A percentile compares a stretch with the other conserved stretches of the same genome.
Conservation (phyloP, 192 early-diverging fungal genomes). For the Coemansia sp. region DNA sequence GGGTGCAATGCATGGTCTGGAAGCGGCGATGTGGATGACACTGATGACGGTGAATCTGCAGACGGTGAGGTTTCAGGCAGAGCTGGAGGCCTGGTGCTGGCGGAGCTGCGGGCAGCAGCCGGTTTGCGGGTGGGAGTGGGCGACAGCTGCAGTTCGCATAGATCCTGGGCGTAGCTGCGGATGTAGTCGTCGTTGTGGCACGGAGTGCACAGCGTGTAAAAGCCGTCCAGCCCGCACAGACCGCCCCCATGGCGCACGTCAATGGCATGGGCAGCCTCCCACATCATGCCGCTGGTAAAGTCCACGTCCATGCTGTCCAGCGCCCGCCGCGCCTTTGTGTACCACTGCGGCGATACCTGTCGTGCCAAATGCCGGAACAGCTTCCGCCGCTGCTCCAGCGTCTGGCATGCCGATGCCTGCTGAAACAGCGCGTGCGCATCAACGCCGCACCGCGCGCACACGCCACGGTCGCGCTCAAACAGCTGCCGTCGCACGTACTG, state of each 20-base stretch:
- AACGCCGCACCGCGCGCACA: constrained; percentile 35
- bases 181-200: constrained; percentile 40
- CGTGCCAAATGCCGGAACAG: constrained; percentile 26
- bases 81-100: neutral
- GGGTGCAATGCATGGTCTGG: neutral
- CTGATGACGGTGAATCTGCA: neutral
- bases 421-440: constrained; percentile 36
- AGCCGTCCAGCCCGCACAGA: constrained; percentile 45
- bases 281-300: constrained; percentile 49
- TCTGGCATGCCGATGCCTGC: constrained; percentile 14
- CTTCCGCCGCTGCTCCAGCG: constrained; percentile 16
- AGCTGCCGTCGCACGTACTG: constrained; percentile 48
- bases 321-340: constrained; percentile 22
- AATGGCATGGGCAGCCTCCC: constrained; percentile 49
- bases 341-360: constrained; percentile 29
- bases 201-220: constrained; percentile 47
- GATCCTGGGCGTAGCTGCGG: constrained; percentile 32
- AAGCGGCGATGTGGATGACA: constrained; percentile 8
- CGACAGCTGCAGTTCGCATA: constrained; percentile 19
- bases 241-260: constrained; percentile 50
- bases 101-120: neutral
- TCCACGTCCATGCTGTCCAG: constrained; percentile 24
- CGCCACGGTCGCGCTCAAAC: constrained; percentile 40
- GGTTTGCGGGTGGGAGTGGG: neutral
- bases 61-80: constrained; percentile 21